phyloP scores from a whole-genome alignment of 2,329 filamentous ascomycete species.

The Fusarium armeniacum region DNA sequence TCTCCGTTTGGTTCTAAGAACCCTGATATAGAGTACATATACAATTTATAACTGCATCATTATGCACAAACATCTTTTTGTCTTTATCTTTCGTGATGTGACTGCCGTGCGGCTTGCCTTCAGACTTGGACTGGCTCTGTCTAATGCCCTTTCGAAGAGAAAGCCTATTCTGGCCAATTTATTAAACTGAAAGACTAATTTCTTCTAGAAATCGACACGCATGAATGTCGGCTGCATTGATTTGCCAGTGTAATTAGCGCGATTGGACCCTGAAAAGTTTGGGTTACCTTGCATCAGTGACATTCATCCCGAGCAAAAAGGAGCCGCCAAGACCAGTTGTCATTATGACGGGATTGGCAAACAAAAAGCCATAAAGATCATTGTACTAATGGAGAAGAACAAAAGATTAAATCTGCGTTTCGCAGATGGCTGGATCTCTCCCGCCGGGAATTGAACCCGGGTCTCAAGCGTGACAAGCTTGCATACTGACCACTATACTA shows the following conservation, averaged over 20 bases:
- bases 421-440: conserved; percentile 35
- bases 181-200: neutral
- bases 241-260: conserved; percentile 18
- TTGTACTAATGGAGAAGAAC: neutral
- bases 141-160: neutral
- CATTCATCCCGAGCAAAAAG: neutral
- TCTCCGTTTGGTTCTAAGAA: neutral
- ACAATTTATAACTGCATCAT: conserved; percentile 9
- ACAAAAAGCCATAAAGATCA: rapidly evolving
- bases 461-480: conserved; percentile 38
- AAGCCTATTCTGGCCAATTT: neutral
- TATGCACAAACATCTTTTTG: neutral
- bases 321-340: neutral
- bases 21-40: conserved; percentile 22
- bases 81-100: neutral
- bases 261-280: conserved; percentile 1
- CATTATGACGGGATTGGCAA: neutral
- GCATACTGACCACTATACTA: conserved; percentile 37
- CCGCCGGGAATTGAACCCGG: conserved; percentile 31
- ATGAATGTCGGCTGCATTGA: conserved; percentile 18
- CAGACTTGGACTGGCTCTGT: rapidly evolving
- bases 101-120: neutral
- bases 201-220: neutral
- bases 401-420: conserved; percentile 16
- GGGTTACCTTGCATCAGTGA: neutral